Conservation (phyloP, 176 grass and related monocot species). For the Rhynchospora pubera region DNA sequence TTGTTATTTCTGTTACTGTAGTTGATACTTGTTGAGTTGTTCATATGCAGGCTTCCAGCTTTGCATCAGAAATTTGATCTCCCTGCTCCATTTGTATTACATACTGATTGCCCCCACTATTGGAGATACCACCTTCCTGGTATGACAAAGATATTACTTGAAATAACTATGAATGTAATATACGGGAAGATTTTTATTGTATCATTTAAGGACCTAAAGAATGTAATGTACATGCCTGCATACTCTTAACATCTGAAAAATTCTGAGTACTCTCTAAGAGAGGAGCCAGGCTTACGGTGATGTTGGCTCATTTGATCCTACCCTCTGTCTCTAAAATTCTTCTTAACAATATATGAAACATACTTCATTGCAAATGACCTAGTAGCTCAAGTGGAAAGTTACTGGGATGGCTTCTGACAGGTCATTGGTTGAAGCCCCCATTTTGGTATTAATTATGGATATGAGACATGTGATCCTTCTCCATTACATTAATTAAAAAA, state of each 20-base stretch:
- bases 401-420: neutral
- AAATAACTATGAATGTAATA: neutral
- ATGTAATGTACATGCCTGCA: neutral
- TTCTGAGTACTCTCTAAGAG: neutral
- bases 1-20: neutral
- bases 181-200: neutral
- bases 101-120: constrained; percentile 91
- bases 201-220: neutral
- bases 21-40: constrained; percentile 22
- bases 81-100: constrained; percentile 82
- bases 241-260: constrained; percentile 16
- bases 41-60: constrained; percentile 64
- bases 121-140: constrained; percentile 93
- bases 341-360: neutral
- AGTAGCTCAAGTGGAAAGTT: neutral
- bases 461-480: neutral
- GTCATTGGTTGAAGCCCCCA: neutral
- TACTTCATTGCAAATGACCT: neutral
- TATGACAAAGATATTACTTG: constrained; percentile 15
- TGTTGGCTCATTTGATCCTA: neutral
- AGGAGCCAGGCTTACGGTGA: neutral
- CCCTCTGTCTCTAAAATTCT: neutral
- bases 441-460: neutral
- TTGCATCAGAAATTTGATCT: constrained; percentile 99
- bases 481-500: neutral